Evolutionary conservation across 441 rosid genomes (phyloP).

Genomic region (Adansonia rubrostipa): DNA sequence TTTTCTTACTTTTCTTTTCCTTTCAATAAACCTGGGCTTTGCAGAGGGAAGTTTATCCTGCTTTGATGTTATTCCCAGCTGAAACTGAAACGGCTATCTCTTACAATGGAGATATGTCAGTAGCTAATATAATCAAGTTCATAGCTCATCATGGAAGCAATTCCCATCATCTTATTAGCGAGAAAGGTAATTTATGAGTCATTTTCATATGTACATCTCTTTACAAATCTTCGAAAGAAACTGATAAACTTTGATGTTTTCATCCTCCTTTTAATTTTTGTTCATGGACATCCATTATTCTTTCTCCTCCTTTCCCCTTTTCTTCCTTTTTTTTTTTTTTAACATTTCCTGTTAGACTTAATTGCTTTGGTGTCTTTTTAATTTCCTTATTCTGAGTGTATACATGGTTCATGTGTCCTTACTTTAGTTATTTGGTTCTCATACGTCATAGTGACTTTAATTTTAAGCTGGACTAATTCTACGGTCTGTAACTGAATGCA

Average conservation of each 20-base stretch:
- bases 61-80: constrained; percentile 85
- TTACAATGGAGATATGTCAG: constrained; percentile 74
- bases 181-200: constrained; percentile 49
- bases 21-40: constrained; percentile 28
- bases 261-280: neutral
- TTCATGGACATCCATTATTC: neutral
- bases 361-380: neutral
- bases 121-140: constrained; percentile 72
- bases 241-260: constrained; percentile 4
- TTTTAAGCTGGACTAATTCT: neutral
- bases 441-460: neutral
- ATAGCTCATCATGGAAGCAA: constrained; percentile 65
- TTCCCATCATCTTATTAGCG: constrained; percentile 54
- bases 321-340: neutral
- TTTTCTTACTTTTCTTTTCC: neutral
- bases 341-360: neutral
- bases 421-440: neutral
- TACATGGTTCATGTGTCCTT: neutral
- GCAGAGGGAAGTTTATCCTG: constrained; percentile 92
- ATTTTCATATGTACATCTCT: neutral
- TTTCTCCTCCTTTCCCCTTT: neutral
- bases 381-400: neutral
- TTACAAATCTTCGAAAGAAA: neutral
- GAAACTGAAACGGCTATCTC: constrained; percentile 58
- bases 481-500: neutral